These are phyloP conservation scores for Chrysanthemum seticuspe DNA, from an alignment of 129 eudicot genomes.

Conservation along the genomic window DNA sequence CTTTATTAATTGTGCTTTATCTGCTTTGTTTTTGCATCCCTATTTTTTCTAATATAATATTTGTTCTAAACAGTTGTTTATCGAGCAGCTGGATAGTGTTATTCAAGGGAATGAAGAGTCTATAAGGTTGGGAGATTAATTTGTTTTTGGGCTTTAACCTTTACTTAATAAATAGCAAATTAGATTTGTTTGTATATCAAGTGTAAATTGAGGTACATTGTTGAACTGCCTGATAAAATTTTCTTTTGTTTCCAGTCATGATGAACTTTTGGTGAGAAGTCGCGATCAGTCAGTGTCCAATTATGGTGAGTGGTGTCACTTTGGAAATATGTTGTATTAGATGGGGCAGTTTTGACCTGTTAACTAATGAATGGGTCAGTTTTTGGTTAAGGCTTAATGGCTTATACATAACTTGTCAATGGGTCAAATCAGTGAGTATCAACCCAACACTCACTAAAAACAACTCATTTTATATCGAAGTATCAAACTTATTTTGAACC, in stretches of 20 bases:
- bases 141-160: neutral
- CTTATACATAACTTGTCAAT: neutral
- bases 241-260: conserved; percentile 60
- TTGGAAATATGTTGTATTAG: neutral
- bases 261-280: conserved; percentile 73
- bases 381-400: neutral
- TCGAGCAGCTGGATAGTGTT: conserved; percentile 92
- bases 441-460: too few species aligned
- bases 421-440: neutral
- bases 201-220: neutral
- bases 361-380: neutral
- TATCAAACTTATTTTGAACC: too few species aligned
- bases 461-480: too few species aligned
- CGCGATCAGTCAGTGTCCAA: conserved; percentile 89
- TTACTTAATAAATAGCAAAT: neutral
- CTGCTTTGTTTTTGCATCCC: conserved; percentile 16
- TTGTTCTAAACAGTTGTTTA: conserved; percentile 59
- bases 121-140: conserved; percentile 49
- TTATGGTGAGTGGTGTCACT: conserved; percentile 59
- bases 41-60: neutral
- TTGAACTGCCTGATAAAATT: neutral
- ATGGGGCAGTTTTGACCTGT: neutral
- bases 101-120: conserved; percentile 63
- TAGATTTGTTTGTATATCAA: neutral
- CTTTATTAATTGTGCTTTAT: conserved; percentile 7